These are phyloP conservation scores for Ustilago xerochloae DNA, from an alignment of 1,284 basidiomycete genomes.

Conservation along the genomic window DNA sequence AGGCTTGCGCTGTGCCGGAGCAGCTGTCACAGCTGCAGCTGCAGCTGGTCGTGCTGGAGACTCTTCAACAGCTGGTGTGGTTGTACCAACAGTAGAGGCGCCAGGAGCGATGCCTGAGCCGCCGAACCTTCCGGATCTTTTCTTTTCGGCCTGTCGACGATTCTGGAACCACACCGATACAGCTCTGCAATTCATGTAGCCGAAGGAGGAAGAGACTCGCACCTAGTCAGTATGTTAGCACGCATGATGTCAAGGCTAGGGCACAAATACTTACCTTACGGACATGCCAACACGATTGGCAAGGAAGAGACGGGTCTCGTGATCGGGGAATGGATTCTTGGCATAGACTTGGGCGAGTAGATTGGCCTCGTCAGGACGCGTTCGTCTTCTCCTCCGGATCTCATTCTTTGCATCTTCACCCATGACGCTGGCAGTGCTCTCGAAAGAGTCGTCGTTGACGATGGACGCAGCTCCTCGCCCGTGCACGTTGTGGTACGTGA, in stretches of 20 bases:
- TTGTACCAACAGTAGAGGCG: background rate
- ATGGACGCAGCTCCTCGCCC: conserved; percentile 22
- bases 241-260: background rate
- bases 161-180: conserved; percentile 67
- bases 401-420: conserved; percentile 39
- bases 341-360: conserved; percentile 55
- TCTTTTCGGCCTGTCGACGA: conserved; percentile 65
- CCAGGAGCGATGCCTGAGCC: conserved; percentile 33
- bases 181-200: conserved; percentile 17
- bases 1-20: conserved; percentile 22
- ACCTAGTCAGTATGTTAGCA: conserved; percentile 9
- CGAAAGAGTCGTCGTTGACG: conserved; percentile 43
- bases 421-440: conserved; percentile 30
- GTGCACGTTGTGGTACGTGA: conserved; percentile 3
- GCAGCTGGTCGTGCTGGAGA: background rate
- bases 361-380: conserved; percentile 59
- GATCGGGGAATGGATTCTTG: conserved; percentile 63
- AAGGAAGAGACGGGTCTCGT: conserved; percentile 56
- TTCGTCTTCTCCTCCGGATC: conserved; percentile 54
- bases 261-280: conserved; percentile 43
- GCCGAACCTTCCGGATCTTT: conserved; percentile 59
- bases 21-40: background rate
- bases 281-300: conserved; percentile 60
- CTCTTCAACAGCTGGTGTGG: conserved; percentile 6
- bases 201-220: background rate